Evolutionary conservation across 176 grass and related monocot genomes (phyloP), one percentile per base, ranked within the genome.

Genomic region (Aechmea fasciata): DNA sequence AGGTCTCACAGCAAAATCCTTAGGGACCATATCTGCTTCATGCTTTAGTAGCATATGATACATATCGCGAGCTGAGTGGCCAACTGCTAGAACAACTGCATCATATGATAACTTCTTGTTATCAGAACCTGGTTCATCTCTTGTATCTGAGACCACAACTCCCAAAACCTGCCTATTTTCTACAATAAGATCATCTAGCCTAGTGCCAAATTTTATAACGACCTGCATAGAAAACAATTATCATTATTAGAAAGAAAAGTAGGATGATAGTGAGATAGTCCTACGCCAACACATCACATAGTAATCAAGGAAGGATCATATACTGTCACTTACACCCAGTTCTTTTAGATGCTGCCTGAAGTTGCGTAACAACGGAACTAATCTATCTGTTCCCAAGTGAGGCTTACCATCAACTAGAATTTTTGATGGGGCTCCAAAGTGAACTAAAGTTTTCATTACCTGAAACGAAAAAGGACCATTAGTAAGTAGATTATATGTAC

Each of bases 351-450:
- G 85, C 49, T 90, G 83, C 24, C 93, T 85, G 73, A 97, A 97
- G 68, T 80, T 97, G 49, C 77, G 81, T 47, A 97, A 63, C 65
- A 97, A 49, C 47, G 89, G 89, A 81, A 97, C 77, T 82, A 97
- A 83, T 75, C 80, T 89, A 90, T 97, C 89, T 3, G 93, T 97
- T 75, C 93, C 93, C 22, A 97, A 83, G 69, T 97, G 93, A 83
- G 93, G 93, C 69, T 89, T 97, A 67, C 93, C 93, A 64, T 97
- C 82, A 71, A 97, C 69, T 75, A 97, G 70, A 74, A 97, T 97
- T 52, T 83, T 92, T 81, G 76, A 48, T 66, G 93, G 86, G 52
- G 84, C 93, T 83, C 93, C 93, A 75, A 97, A 97, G 54, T 90
- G 85, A 71, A 97, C 93, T 66, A 97, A 83, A 67, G 89, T 90